These are phyloP conservation scores for Zea luxurians DNA, from an alignment of 176 grass and related monocot genomes.

Conservation along the genomic window DNA sequence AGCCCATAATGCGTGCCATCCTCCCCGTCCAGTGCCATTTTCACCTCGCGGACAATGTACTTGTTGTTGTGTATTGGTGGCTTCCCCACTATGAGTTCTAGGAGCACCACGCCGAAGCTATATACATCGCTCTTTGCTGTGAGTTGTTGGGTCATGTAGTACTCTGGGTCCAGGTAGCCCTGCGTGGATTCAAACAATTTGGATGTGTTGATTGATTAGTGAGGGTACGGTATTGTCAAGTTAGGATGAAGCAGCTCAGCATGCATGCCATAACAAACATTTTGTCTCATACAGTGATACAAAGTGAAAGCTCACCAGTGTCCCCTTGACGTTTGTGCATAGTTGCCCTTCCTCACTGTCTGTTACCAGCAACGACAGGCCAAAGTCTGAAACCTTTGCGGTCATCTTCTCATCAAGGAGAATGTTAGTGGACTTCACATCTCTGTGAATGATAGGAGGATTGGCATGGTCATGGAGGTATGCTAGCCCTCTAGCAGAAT, in stretches of 20 bases:
- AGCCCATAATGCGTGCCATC: slow-evolving; percentile 50
- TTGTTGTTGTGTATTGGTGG: slow-evolving; percentile 56
- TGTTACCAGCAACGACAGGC: slow-evolving; percentile 66
- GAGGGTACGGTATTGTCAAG: neutral
- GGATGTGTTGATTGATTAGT: neutral
- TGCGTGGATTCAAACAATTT: slow-evolving; percentile 22
- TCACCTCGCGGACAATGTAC: slow-evolving; percentile 71
- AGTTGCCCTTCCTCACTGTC: slow-evolving; percentile 57
- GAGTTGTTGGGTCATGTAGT: slow-evolving; percentile 80
- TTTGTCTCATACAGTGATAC: neutral
- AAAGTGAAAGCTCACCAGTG: slow-evolving; percentile 49
- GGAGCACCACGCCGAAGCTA: slow-evolving; percentile 75
- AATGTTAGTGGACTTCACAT: slow-evolving; percentile 88
- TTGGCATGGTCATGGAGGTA: slow-evolving; percentile 96
- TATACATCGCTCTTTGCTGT: slow-evolving; percentile 91
- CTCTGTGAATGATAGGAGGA: slow-evolving; percentile 93
- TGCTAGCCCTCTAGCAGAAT: slow-evolving; percentile 80
- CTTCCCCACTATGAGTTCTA: slow-evolving; percentile 66
- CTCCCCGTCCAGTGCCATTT: slow-evolving; percentile 51
- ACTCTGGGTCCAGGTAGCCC: slow-evolving; percentile 93
- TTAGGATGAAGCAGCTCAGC: neutral
- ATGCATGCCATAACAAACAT: slow-evolving; percentile 10
- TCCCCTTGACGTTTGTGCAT: slow-evolving; percentile 80
- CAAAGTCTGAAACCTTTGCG: slow-evolving; percentile 89
- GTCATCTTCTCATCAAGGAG: slow-evolving; percentile 73